Conservation (phyloP, 1,284 basidiomycete species). For the Austroboletus rostrupii region DNA sequence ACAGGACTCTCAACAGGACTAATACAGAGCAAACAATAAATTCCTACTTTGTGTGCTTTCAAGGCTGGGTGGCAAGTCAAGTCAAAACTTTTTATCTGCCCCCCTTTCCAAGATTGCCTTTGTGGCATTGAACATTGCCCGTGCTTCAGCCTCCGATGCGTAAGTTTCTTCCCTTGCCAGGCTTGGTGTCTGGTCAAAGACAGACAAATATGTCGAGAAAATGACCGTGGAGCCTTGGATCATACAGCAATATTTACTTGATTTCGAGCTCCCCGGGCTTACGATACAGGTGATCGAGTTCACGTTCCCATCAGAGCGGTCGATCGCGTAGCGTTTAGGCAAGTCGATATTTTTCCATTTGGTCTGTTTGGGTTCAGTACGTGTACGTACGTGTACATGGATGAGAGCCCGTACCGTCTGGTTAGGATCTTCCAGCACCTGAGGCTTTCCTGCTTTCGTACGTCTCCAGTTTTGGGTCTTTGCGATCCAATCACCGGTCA, state of each 20-base stretch:
- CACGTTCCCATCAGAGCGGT: neutral
- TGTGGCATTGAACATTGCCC: neutral
- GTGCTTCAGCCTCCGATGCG: neutral
- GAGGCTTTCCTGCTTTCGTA: neutral
- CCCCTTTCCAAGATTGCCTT: neutral
- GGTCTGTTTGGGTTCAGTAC: neutral
- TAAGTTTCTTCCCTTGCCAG: neutral
- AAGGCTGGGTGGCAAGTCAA: no score
- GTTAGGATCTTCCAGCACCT: neutral
- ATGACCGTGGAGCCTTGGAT: neutral
- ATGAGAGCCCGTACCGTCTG: no score
- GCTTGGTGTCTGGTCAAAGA: neutral
- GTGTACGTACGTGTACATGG: no score
- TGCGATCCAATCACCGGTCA: neutral
- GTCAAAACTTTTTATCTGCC: neutral
- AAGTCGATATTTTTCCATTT: neutral
- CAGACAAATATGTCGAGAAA: neutral
- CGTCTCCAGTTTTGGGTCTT: neutral
- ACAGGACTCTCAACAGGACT: no score
- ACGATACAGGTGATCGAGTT: neutral
- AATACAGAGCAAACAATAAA: no score
- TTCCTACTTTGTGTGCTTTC: no score
- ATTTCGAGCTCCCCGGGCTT: neutral
- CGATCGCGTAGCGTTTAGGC: neutral
- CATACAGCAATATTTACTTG: neutral